phyloP scores from a whole-genome alignment of 352 stramenopile species.

The Globisporangium paddicum region DNA sequence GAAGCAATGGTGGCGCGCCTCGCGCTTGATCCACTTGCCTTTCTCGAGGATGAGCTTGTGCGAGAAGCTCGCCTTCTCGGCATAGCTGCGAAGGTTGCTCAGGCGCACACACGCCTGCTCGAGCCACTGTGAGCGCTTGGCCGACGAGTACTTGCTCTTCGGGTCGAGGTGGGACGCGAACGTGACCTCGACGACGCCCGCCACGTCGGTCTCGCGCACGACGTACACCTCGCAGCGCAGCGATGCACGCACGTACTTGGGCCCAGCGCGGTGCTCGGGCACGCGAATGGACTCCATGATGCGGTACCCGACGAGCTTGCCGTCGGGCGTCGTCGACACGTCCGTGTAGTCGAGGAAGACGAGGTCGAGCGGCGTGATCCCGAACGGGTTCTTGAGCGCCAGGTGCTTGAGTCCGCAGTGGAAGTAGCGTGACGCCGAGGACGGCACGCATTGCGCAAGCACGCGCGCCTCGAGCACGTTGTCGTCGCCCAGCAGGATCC shows the following conservation, averaged over 20 bases:
- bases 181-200: slow-evolving; percentile 77
- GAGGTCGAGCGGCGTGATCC: slow-evolving; percentile 51
- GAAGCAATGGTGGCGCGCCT: slow-evolving; percentile 48
- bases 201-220: slow-evolving; percentile 58
- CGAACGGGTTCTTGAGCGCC: slow-evolving; percentile 80
- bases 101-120: slow-evolving; percentile 53
- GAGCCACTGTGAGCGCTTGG: slow-evolving; percentile 52
- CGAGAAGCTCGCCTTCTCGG: slow-evolving; percentile 66
- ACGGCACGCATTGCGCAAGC: slow-evolving; percentile 55
- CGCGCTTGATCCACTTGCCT: slow-evolving; percentile 31
- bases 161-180: slow-evolving; percentile 80
- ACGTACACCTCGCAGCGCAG: slow-evolving; percentile 81
- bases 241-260: slow-evolving; percentile 64
- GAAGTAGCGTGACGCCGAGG: slow-evolving; percentile 58
- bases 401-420: slow-evolving; percentile 83
- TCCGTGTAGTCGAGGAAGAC: slow-evolving; percentile 86
- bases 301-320: slow-evolving; percentile 65
- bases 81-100: slow-evolving; percentile 51
- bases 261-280: slow-evolving; percentile 41
- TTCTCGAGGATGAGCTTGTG: slow-evolving; percentile 47
- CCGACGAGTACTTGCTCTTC: slow-evolving; percentile 68
- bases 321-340: slow-evolving; percentile 52
- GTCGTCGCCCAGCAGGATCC: slow-evolving; percentile 50
- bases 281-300: slow-evolving; percentile 83
- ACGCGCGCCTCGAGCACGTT: slow-evolving; percentile 66